Base-by-base conservation (phyloP, 805 yeast genomes). In the Ogataea pignaliae region DNA sequence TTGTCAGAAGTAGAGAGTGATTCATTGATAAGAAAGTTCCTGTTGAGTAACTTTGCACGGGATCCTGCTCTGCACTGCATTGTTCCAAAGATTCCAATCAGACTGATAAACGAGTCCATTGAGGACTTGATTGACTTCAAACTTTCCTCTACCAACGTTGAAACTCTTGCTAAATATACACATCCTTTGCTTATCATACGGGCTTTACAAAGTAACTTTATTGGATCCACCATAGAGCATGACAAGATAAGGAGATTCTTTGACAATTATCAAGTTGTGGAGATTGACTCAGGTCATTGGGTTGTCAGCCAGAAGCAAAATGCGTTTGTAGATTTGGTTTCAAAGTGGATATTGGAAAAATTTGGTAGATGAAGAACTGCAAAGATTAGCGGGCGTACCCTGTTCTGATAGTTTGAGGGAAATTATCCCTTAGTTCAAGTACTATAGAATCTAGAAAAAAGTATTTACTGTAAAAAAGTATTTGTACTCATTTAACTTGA, bases 251-350 rank as follows among this genome's bases (percentile, higher is more conserved):
- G 34, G 1, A 39, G 36, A 8, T 45, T 44, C 54, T 91, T 88
- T 61, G 90, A 95, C 1, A 69, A 73, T 34, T 86, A 82, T 56
- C 82, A 78, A 46, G 65, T 85, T 12, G 67, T 75, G 40, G 91
- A 83, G 53, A 69, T 93, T 21, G 81, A 86, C 30, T 75, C 88
- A 2, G 95, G 96, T 4, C 99, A 91, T 63, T 91, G 97, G 96
- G 78, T 90, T 3, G 86, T 90, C 46, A 79, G 87, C 32, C 97
- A 90, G 57, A 80, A 81, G 51, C 91, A 95, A 4, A 52, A 71
- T 14, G 89, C 83, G 56, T 88, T 91, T 53, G 71, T 85, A 35
- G 75, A 71, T 9, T 64, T 70, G 7, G 77, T 86, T 10, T 69
- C 68, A 29, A 82, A 80, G 21, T 90, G 66, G 67, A 41, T 60